Evolutionary conservation across 176 grass and related monocot genomes (phyloP), one percentile per base, ranked within the genome.

Genomic region (Alopecurus myosuroides): DNA sequence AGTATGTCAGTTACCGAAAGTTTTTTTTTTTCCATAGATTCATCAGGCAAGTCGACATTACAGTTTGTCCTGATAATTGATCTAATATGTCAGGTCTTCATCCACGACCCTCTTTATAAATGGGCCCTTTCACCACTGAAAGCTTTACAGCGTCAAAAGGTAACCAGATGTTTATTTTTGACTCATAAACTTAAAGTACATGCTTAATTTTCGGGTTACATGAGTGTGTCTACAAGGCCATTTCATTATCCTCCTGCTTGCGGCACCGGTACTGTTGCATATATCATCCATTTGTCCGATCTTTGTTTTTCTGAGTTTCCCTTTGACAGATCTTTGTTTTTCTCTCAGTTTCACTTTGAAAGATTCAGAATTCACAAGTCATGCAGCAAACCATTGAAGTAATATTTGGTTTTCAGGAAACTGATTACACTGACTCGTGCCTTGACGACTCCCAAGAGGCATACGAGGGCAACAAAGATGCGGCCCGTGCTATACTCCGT

Each of bases 91-190:
- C 79, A 90, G 95, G 93, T 95, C 66, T 98, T 98, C 77, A 85
- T 98, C 65, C 96, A 98, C 89, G 93, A 98, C 70, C 96, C 96
- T 39, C 77, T 98, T n/a, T 98, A 98, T 88, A 98, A 98, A 86
- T 98, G 96, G 96, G 96, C 96, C 53, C 96, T 98, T 70, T 98
- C 96, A 70, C 96, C 96, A 62, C 74, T 95, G 73, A 98, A 98
- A 89, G 93, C 96, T 86, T 95, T 98, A 58, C 96, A 95, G 34
- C 91, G 91, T 69, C 91, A 98, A 60, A 98, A 98, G 92, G 95
- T 93, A 92, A 69, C 18, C 46, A 28, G 44, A 79, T 6, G 15
- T 66, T 26, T 60, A 23, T 74, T 61, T 35, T 63, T 50, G 28
- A 30, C 19, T 78, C 11, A 10, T 34, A 34, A 49, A n/a, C 30